Conservation (phyloP, 495 filamentous ascomycete genomes). For the Achaetomiella virescens region DNA sequence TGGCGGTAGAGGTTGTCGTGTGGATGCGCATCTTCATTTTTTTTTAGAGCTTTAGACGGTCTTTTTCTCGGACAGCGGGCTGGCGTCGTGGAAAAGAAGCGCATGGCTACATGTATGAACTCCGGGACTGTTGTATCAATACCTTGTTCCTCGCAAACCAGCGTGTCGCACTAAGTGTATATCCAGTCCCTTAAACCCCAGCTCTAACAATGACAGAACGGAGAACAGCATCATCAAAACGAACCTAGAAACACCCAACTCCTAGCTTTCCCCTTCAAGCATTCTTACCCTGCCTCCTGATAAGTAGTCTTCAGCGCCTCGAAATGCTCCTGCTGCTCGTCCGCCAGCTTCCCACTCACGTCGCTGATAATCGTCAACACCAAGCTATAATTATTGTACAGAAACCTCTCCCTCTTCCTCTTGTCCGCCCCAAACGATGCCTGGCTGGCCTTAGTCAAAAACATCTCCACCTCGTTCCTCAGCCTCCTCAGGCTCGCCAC, state of each 20-base stretch:
- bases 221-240: neutral
- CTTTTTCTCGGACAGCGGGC: neutral
- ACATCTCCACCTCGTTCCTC: conserved; percentile 69
- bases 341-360: conserved; percentile 69
- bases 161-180: too few relatives aligned
- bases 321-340: conserved; percentile 65
- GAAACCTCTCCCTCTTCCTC: conserved; percentile 76
- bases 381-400: conserved; percentile 91
- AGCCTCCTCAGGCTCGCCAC: conserved; percentile 69
- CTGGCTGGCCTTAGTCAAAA: conserved; percentile 58
- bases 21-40: neutral
- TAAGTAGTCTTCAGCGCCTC: conserved; percentile 50
- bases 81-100: neutral
- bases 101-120: too few relatives aligned
- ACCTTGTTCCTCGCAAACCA: too few relatives aligned
- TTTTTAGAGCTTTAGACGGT: neutral
- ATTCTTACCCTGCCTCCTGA: conserved; percentile 38
- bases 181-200: too few relatives aligned
- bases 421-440: conserved; percentile 59
- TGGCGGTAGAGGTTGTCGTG: conserved; percentile 12
- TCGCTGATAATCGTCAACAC: conserved; percentile 87
- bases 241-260: neutral
- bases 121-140: too few relatives aligned
- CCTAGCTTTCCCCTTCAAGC: neutral
- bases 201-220: too few relatives aligned